A percentile compares a stretch with the other conserved stretches of the same genome.
phyloP scores from a whole-genome alignment of 345 rosid species.

The Pistacia atlantica region DNA sequence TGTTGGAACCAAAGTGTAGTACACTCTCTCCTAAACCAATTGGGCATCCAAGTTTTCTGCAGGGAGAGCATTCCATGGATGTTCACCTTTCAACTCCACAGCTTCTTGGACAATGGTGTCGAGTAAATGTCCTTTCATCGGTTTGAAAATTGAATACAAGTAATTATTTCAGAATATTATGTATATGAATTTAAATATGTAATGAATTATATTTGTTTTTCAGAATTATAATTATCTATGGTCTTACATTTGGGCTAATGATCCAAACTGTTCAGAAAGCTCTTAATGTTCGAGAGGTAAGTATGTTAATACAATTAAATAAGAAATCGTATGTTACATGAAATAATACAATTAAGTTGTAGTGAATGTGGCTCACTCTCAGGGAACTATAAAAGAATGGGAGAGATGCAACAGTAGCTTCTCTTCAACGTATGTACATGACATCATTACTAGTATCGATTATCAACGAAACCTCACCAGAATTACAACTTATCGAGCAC shows the following conservation, averaged over 20 bases:
- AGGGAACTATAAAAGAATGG: slow-evolving; percentile 32
- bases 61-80: slow-evolving; percentile 15
- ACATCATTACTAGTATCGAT: slow-evolving; percentile 11
- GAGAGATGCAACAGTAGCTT: slow-evolving; percentile 34
- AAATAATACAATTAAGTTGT: no score
- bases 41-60: slow-evolving; percentile 11
- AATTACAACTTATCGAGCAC: slow-evolving; percentile 27
- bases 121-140: slow-evolving; percentile 21
- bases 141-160: no score
- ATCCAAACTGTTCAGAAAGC: slow-evolving; percentile 33
- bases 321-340: no score
- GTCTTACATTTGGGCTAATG: slow-evolving; percentile 42
- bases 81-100: background rate
- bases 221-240: slow-evolving; percentile 25
- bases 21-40: slow-evolving; percentile 9
- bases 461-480: slow-evolving; percentile 31
- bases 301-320: background rate
- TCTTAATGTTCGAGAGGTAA: slow-evolving; percentile 32
- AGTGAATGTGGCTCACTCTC: background rate
- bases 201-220: background rate
- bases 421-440: slow-evolving; percentile 3
- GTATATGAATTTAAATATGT: no score
- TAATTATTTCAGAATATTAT: no score
- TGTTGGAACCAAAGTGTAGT: slow-evolving; percentile 38
- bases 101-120: slow-evolving; percentile 28